Base-by-base conservation (phyloP, 768 basidiomycete species). In the Mycena filopes region DNA sequence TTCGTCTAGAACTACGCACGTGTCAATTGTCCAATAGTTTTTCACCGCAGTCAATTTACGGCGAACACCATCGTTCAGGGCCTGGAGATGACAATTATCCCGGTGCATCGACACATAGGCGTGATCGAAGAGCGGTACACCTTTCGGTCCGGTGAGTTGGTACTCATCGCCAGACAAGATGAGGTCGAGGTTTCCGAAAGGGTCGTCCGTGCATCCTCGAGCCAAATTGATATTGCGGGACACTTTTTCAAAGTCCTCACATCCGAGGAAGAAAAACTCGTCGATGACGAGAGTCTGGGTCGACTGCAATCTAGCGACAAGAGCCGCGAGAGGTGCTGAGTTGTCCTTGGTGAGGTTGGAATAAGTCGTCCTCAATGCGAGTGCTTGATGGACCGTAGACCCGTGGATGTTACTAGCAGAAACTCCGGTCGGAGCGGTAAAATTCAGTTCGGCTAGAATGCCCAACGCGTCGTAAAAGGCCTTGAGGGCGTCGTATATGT, bases 371-470 rank as follows among this genome's bases (percentile, higher is more conserved):
- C 57, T 31, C 1, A 69, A 55, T 9, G 63, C 42, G 21, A 54
- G n/a, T 26, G 66, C 69, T n/a, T 61, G 47, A 33, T 66, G 60
- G 3, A 60, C 33, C 0, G 69, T 73, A 8, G 56, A 55, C 4
- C 71, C 72, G 23, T 36, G 47, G n/a, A 70, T 63, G 31, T 72
- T 70, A 40, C 46, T 63, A 0, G 72, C 69, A 36, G 71, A 63
- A 4, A 70, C 66, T 26, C 72, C 71, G 0, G 72, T 73, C 7
- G 64, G 65, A n/a, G 72, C 69, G 23, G 67, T 65, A 21, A 72
- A 62, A 33, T 62, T 40, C 3, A 73, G 41, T 9, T 60, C 59
- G 1, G 31, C 5, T 3, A 36, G 36, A 25, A 53, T 28, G 4
- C 40, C 40, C 5, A 58, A 12, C 3, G 20, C 23, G 8, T 57